Conservation (phyloP, 176 grass and related monocot species). For the Musa itinerans region DNA sequence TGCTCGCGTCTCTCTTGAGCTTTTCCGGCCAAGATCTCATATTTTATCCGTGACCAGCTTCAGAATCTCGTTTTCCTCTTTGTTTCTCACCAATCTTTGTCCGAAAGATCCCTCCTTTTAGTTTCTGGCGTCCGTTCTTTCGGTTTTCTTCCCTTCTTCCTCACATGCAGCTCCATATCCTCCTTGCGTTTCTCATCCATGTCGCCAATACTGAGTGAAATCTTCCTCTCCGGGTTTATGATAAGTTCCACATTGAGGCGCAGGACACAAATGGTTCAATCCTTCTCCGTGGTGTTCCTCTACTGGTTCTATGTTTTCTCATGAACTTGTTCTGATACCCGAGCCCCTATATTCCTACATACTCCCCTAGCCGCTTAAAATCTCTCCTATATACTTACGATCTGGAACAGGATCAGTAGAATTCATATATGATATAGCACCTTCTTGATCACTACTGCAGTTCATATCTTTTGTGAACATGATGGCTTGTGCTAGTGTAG, state of each 20-base stretch:
- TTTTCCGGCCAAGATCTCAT: background rate
- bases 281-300: conserved; percentile 98
- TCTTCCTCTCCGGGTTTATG: conserved; percentile 98
- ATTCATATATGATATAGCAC: no score
- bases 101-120: background rate
- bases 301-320: conserved; percentile 99
- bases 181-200: conserved; percentile 58
- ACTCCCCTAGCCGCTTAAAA: background rate
- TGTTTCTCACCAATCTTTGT: background rate
- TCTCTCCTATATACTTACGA: no score
- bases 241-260: conserved; percentile 95
- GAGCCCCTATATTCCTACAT: background rate
- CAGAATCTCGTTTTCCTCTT: background rate
- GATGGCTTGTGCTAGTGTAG: conserved; percentile 72
- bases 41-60: background rate
- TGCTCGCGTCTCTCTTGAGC: background rate
- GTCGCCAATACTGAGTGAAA: conserved; percentile 99
- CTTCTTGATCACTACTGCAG: background rate
- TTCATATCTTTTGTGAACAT: background rate
- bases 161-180: conserved; percentile 39
- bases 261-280: conserved; percentile 86
- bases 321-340: conserved; percentile 37
- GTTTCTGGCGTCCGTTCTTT: background rate
- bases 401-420: no score
- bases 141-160: no score